Base-by-base conservation (phyloP, 768 basidiomycete genomes). In the Termitomyces sp. region DNA sequence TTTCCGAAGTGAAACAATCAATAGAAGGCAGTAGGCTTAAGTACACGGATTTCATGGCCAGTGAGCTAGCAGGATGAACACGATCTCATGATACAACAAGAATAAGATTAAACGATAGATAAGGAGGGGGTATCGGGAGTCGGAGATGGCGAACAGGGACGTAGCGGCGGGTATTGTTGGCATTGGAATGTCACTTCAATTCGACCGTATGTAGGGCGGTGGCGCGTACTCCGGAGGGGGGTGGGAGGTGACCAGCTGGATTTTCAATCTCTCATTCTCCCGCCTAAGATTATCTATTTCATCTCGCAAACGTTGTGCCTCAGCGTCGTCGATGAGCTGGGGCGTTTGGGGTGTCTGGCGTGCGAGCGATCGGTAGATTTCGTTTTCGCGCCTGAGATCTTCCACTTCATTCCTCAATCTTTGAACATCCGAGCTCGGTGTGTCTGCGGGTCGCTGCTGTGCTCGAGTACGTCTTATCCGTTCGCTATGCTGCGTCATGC, bases 401-500 rank as follows among this genome's bases (percentile, higher is more conserved):
- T 57, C 60, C 19, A 57, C 43, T 23, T 57, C 59, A 4, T 61
- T 41, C 29, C 29, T 29, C 23, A 61, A 27, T 11, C n/a, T 27
- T 54, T 37, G 52, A 16, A 45, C 25, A 9, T 57, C 56, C 14
- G 53, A 11, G 34, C 29, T 19, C 10, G 38, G 21, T n/a, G 42
- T 16, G 25, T 56, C 17, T 23, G 50, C 19, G 32, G 23, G 17
- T 21, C 12, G 31, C 14, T 21, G 51, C 8, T 44, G 43, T 12
- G n/a, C 29, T 29, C 45, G 52, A 10, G 47, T 34, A n/a, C n/a
- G 41, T 31, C 52, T 49, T 2, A 61, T 42, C 23, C 60, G 43
- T 10, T 57, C 53, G 27, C 53, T 61, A 8, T 61, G 42, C 7
- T 51, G 46, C n/a, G 43, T 54, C 60, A 61, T 61, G 52, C 53